Evolutionary conservation across 2,329 filamentous ascomycete genomes (phyloP), one percentile per base, ranked within the genome.

Genomic region (Alternaria gaisen): DNA sequence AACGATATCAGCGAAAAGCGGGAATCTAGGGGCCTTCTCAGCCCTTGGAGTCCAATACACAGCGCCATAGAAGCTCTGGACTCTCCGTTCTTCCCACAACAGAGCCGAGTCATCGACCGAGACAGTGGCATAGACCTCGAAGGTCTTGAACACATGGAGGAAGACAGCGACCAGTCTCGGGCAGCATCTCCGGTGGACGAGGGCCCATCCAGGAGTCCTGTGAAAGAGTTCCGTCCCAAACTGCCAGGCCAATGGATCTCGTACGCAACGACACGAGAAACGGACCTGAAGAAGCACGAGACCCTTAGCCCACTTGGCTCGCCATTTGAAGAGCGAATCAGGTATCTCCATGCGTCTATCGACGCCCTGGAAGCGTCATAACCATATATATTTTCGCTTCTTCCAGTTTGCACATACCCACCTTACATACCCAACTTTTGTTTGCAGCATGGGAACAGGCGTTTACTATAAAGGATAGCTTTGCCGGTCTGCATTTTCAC

Each of bases 101-200:
- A 56, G 2, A 68, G 68, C 9, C 68, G 73, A 3, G 67, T 72
- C 18, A 72, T 75, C 24, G 77, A 80, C 44, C 71, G 77, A n/a
- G 77, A 80, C 58, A 79, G 76, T 54, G 77, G 75, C 3, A 66
- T 80, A 26, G 76, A 79, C 46, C 50, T 79, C 6, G 75, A 77
- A 32, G 71, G 71, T 4, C 55, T 72, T 12, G 71, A 76, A n/a
- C 65, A 65, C n/a, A 44, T 63, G 14, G 52, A 42, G 52, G 66
- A 11, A 41, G 67, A 46, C 61, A 61, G 32, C 30, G 46, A 62
- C 16, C 38, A 47, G 12, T 42, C 59, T 22, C 51, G 36, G 4
- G 41, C 60, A 46, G 30, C 52, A 14, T 56, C 57, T 22, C 48
- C 57, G 6, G 44, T 12, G 12, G 30, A 38, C 8, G 44, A 56